phyloP scores from a whole-genome alignment of 768 basidiomycete species.

The Russula foetens region DNA sequence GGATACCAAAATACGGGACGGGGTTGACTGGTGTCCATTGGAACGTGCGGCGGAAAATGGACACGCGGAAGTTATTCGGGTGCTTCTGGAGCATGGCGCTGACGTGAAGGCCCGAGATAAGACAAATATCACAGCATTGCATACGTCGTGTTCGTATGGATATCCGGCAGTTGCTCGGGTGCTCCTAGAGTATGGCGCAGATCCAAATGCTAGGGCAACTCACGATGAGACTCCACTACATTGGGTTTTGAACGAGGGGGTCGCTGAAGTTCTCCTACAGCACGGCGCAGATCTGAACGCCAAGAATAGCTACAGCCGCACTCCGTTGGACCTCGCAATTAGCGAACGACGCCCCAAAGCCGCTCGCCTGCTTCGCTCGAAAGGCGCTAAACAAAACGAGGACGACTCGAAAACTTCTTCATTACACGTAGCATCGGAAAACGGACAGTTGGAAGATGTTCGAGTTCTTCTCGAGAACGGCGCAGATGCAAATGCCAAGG shows the following conservation, averaged over 20 bases:
- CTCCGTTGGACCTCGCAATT: neutral
- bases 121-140: fast-evolving
- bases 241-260: too few relatives aligned
- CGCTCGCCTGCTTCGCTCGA: neutral
- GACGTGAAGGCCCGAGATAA: neutral
- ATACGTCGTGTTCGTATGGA: neutral
- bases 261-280: neutral
- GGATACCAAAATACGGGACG: neutral
- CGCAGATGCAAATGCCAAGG: neutral
- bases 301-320: too few relatives aligned
- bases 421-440: neutral
- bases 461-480: neutral
- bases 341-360: neutral
- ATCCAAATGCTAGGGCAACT: neutral
- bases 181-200: neutral
- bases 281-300: neutral
- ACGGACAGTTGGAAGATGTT: neutral
- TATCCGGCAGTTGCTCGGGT: neutral
- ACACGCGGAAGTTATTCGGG: neutral
- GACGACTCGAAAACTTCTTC: neutral
- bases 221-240: too few relatives aligned
- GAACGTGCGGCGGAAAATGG: neutral
- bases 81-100: neutral
- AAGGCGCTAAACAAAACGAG: neutral
- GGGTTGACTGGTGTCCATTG: neutral